Evolutionary conservation across 1,284 basidiomycete genomes (phyloP).

Genomic region (Papiliotrema terrestris): DNA sequence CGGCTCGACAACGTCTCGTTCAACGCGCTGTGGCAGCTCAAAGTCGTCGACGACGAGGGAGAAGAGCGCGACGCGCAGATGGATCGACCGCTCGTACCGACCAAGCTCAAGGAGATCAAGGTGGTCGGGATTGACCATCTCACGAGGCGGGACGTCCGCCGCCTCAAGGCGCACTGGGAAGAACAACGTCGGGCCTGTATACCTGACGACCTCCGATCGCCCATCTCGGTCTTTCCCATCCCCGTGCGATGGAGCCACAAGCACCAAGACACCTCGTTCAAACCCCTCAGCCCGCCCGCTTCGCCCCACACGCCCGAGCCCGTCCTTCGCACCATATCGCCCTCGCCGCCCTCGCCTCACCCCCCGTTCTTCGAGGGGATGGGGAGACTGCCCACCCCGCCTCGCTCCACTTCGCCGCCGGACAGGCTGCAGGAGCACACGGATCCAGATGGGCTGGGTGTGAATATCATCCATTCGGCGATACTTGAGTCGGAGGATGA

Average conservation of each 20-base stretch:
- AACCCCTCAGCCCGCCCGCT: neutral
- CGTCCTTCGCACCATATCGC: neutral
- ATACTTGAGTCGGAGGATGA: constrained; percentile 42
- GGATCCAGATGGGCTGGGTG: constrained; percentile 1
- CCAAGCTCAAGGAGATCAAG: constrained; percentile 25
- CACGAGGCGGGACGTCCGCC: constrained; percentile 31
- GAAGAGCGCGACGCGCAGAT: neutral
- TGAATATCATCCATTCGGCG: constrained; percentile 37
- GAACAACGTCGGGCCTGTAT: constrained; percentile 18
- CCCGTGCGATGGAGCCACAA: neutral
- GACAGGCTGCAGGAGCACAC: neutral
- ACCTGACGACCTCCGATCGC: neutral
- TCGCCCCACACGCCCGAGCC: neutral
- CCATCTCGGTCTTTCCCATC: neutral
- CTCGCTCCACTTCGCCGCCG: neutral
- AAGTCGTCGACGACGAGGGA: constrained; percentile 8
- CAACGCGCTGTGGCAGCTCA: constrained; percentile 16
- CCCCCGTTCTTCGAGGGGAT: neutral
- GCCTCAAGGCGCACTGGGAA: constrained; percentile 33
- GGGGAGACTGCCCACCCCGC: neutral
- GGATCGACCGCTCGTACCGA: constrained; percentile 4
- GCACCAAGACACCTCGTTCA: neutral
- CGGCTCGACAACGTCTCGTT: constrained; percentile 26
- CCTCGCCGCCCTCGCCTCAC: neutral
- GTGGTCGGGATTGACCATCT: constrained; percentile 40